Evolutionary conservation across 139 green algal species (phyloP).

Genomic region (Coccomyxa sp.): DNA sequence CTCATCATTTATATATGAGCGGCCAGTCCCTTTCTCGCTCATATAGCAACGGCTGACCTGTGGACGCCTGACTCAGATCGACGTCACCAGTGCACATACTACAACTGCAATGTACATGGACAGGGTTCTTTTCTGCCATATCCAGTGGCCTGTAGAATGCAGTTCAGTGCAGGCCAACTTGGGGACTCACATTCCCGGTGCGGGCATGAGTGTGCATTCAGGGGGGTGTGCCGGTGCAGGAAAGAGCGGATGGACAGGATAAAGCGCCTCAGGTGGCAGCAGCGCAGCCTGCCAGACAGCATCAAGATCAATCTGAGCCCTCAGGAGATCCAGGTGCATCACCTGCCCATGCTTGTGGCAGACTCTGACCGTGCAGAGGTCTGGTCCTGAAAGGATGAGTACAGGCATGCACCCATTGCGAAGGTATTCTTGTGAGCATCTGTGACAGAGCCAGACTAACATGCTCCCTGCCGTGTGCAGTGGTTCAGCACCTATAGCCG

Average conservation of each 20-base stretch:
- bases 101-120: no score
- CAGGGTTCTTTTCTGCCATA: no score
- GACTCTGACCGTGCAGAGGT: not conserved
- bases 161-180: no score
- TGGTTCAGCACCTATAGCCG: slow-evolving; percentile 36
- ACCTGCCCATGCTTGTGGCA: not conserved
- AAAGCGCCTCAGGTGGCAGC: slow-evolving; percentile 43
- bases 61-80: no score
- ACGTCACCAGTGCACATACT: no score
- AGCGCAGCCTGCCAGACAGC: slow-evolving; percentile 35
- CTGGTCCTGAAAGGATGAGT: not conserved
- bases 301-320: slow-evolving; percentile 39
- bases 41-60: no score
- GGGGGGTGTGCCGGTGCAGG: no score
- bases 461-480: not conserved
- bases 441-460: not conserved
- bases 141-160: no score
- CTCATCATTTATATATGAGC: slow-evolving; percentile 46
- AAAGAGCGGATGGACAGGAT: slow-evolving; percentile 41
- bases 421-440: no score
- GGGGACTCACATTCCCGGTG: no score
- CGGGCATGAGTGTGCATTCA: no score
- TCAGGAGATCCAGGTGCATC: slow-evolving; percentile 30
- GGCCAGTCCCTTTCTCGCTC: not conserved
- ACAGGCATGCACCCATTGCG: not conserved